Conservation (phyloP, 345 rosid species). For the Moringa oleifera region DNA sequence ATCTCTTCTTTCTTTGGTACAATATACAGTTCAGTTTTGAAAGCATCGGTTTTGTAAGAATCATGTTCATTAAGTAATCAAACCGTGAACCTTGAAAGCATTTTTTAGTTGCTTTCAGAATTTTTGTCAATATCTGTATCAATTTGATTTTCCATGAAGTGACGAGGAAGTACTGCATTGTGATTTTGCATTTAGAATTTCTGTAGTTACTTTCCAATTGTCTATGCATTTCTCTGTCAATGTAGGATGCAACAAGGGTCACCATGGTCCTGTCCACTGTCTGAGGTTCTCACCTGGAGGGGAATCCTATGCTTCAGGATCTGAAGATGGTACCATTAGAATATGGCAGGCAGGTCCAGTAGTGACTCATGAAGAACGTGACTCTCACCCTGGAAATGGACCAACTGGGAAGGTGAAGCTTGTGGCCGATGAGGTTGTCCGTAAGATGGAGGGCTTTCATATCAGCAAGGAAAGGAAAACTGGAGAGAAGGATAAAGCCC, state of each 20-base stretch:
- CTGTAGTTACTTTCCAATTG: too few relatives aligned
- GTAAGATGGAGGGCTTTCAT: slow-evolving; percentile 41
- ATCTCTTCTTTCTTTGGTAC: too few relatives aligned
- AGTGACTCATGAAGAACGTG: slow-evolving; percentile 30
- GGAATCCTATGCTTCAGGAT: slow-evolving; percentile 91
- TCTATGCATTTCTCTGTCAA: slow-evolving; percentile 8
- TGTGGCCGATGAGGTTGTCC: slow-evolving; percentile 33
- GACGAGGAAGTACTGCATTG: too few relatives aligned
- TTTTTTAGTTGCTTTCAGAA: too few relatives aligned
- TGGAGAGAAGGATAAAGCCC: background rate
- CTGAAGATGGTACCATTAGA: slow-evolving; percentile 87
- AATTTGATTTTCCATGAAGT: background rate
- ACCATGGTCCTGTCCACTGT: slow-evolving; percentile 96
- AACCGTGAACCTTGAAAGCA: too few relatives aligned
- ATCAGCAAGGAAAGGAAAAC: slow-evolving; percentile 39
- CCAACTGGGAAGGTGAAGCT: slow-evolving; percentile 36
- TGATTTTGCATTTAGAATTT: too few relatives aligned
- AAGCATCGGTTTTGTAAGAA: too few relatives aligned
- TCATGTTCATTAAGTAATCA: too few relatives aligned
- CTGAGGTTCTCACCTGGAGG: slow-evolving; percentile 93
- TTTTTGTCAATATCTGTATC: background rate
- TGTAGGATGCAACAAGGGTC: slow-evolving; percentile 97
- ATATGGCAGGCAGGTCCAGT: slow-evolving; percentile 52
- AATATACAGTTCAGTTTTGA: too few relatives aligned
- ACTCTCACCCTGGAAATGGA: slow-evolving; percentile 19